Evolutionary conservation across 495 filamentous ascomycete genomes (phyloP).

Genomic region (Aspergillus taichungensis): DNA sequence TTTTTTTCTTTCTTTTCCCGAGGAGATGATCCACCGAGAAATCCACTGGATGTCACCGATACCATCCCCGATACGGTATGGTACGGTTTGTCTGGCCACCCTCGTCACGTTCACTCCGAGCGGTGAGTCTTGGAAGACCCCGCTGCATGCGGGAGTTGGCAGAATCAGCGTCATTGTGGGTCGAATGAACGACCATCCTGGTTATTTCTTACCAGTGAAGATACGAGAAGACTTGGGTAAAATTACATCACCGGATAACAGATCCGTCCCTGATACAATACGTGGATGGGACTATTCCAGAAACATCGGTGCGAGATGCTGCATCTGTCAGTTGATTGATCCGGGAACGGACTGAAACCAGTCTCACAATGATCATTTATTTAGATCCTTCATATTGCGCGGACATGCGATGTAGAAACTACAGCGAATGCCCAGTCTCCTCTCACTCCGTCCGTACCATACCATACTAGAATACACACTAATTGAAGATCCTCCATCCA

Average conservation of each 20-base stretch:
- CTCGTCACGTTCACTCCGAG: neutral
- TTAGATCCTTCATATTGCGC: too few relatives aligned
- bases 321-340: neutral
- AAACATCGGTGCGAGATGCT: too few relatives aligned
- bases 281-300: too few relatives aligned
- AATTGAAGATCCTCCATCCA: too few relatives aligned
- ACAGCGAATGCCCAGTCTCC: too few relatives aligned
- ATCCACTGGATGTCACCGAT: conserved; percentile 18
- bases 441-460: too few relatives aligned
- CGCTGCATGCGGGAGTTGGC: conserved; percentile 1
- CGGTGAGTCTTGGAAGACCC: too few relatives aligned
- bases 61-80: conserved; percentile 2
- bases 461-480: too few relatives aligned
- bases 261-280: neutral
- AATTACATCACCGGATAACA: conserved; percentile 3
- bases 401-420: too few relatives aligned
- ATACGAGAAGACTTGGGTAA: conserved; percentile 6
- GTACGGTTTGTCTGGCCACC: conserved; percentile 19
- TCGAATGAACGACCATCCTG: conserved; percentile 4
- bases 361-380: too few relatives aligned
- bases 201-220: conserved; percentile 14
- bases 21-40: conserved; percentile 6
- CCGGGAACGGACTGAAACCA: too few relatives aligned
- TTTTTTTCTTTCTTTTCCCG: conserved; percentile 5
- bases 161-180: conserved; percentile 15